phyloP scores from a whole-genome alignment of 2,329 filamentous ascomycete species.

The Rhinocladiella similis region DNA sequence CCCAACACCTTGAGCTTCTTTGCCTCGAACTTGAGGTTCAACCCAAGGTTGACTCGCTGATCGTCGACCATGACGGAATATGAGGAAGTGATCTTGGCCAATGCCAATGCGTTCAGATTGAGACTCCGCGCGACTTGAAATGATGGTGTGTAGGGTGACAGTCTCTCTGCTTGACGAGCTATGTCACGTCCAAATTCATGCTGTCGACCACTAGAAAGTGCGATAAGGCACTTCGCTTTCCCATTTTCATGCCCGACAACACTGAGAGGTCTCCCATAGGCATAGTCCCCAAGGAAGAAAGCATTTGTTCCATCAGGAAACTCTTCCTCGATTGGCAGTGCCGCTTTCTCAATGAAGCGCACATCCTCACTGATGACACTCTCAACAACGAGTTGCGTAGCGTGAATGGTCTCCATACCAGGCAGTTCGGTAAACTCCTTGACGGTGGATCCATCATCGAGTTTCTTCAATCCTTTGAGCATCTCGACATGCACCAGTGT shows the following conservation, averaged over 20 bases:
- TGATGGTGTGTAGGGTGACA: slow-evolving; percentile 78
- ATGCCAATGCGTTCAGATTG: slow-evolving; percentile 76
- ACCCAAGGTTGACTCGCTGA: slow-evolving; percentile 80
- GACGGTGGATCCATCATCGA: slow-evolving; percentile 82
- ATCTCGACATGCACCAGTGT: slow-evolving; percentile 90
- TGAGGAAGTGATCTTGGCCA: slow-evolving; percentile 95
- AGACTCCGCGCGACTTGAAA: slow-evolving; percentile 84
- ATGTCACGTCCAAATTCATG: slow-evolving; percentile 77
- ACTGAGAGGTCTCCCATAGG: slow-evolving; percentile 87
- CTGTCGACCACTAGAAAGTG: slow-evolving; percentile 70
- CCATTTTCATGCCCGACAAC: slow-evolving; percentile 72
- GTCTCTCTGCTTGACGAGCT: slow-evolving; percentile 67
- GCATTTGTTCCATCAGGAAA: slow-evolving; percentile 80
- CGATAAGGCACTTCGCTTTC: slow-evolving; percentile 78
- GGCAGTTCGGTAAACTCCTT: slow-evolving; percentile 90
- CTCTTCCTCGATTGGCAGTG: slow-evolving; percentile 87
- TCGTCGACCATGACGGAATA: slow-evolving; percentile 83
- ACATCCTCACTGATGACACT: slow-evolving; percentile 87
- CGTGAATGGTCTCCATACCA: slow-evolving; percentile 84
- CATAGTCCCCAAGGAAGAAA: slow-evolving; percentile 93
- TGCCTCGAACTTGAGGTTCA: slow-evolving; percentile 96
- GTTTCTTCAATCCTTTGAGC: slow-evolving; percentile 87
- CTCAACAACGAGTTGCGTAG: slow-evolving; percentile 88
- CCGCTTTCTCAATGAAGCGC: slow-evolving; percentile 85
- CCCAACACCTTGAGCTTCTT: slow-evolving; percentile 95